phyloP scores from a whole-genome alignment of 2,329 filamentous ascomycete genomes.

The Paraphoma chrysanthemicola region DNA sequence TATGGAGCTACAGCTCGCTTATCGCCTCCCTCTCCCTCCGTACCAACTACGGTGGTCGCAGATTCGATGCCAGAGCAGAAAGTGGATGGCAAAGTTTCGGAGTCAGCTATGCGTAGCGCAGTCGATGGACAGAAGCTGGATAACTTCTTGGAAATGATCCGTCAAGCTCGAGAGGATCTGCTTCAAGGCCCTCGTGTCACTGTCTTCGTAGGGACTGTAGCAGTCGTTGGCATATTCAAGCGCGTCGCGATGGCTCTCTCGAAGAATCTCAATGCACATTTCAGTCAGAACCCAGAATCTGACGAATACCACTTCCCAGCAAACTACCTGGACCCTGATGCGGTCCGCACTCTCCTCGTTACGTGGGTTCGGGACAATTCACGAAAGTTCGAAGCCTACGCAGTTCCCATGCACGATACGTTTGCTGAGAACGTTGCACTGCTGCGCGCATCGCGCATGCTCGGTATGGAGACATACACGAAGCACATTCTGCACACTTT shows the following conservation, averaged over 20 bases:
- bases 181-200: slow-evolving; percentile 12
- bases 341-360: slow-evolving; percentile 9
- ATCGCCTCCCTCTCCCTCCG: background rate
- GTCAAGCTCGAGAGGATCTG: slow-evolving; percentile 8
- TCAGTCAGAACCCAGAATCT: slow-evolving; percentile 9
- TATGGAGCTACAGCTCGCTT: background rate
- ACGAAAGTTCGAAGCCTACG: slow-evolving; percentile 10
- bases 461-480: slow-evolving; percentile 23
- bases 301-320: slow-evolving; percentile 4
- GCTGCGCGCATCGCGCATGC: slow-evolving; percentile 12
- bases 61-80: too few relatives aligned
- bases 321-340: slow-evolving; percentile 2
- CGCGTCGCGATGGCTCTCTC: slow-evolving; percentile 24
- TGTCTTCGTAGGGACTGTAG: slow-evolving; percentile 8
- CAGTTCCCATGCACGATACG: slow-evolving; percentile 1
- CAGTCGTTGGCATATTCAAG: slow-evolving; percentile 9
- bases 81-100: too few relatives aligned
- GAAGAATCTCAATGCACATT: slow-evolving; percentile 11
- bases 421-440: slow-evolving; percentile 15
- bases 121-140: slow-evolving; percentile 7
- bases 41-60: background rate
- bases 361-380: slow-evolving; percentile 11
- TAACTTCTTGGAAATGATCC: slow-evolving; percentile 13
- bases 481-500: slow-evolving; percentile 4
- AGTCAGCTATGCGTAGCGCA: background rate